Evolutionary conservation across 306 rosid species (phyloP).

Genomic region (Vachellia pachyceras): DNA sequence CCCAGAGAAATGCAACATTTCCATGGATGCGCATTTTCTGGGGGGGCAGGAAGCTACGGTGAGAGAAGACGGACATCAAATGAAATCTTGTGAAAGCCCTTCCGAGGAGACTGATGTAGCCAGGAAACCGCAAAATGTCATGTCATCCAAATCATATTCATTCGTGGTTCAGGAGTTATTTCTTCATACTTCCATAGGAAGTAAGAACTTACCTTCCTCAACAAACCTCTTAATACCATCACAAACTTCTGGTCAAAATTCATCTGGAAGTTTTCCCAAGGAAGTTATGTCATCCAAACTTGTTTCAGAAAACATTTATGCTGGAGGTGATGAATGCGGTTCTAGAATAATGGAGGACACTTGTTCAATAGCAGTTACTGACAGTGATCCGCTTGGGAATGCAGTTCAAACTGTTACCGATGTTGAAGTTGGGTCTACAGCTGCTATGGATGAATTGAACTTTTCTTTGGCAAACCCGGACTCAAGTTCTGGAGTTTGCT

Average conservation of each 20-base stretch:
- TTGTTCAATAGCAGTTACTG: slow-evolving; percentile 39
- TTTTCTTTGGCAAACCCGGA: slow-evolving; percentile 35
- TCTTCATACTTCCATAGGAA: slow-evolving; percentile 29
- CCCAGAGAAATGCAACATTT: slow-evolving; percentile 41
- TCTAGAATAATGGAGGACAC: slow-evolving; percentile 37
- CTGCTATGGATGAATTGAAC: slow-evolving; percentile 42
- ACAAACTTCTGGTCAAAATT: slow-evolving; percentile 40
- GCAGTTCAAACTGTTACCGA: slow-evolving; percentile 39
- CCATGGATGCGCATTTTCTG: slow-evolving; percentile 29
- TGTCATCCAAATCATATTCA: slow-evolving; percentile 39
- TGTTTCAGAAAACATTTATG: slow-evolving; percentile 32
- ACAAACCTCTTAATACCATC: slow-evolving; percentile 36
- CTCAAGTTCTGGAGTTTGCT: slow-evolving; percentile 39
- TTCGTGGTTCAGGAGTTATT: slow-evolving; percentile 36
- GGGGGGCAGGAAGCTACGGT: slow-evolving; percentile 39
- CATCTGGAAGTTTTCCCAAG: slow-evolving; percentile 37
- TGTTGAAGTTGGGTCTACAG: slow-evolving; percentile 40
- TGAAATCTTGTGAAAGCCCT: slow-evolving; percentile 33
- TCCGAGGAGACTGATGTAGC: slow-evolving; percentile 33
- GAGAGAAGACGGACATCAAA: slow-evolving; percentile 39
- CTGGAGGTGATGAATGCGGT: slow-evolving; percentile 28
- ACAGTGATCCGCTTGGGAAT: slow-evolving; percentile 36
- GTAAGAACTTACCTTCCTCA: slow-evolving; percentile 39
- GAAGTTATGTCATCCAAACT: slow-evolving; percentile 35
- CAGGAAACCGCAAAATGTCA: slow-evolving; percentile 8